Conservation (phyloP, 2,329 filamentous ascomycete genomes). For the Paracoccidioides lutzii region DNA sequence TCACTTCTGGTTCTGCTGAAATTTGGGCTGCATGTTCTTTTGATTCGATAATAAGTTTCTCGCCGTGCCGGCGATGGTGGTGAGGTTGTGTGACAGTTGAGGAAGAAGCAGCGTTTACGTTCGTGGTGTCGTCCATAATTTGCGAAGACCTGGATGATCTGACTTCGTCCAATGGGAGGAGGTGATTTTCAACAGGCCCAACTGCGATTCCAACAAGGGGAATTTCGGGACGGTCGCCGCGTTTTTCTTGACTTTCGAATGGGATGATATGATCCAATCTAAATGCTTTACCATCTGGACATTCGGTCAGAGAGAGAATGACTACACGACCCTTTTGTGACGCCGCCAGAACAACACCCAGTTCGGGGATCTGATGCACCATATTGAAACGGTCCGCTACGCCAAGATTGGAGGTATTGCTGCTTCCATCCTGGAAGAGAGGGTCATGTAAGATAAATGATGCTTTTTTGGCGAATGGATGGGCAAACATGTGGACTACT, state of each 20-base stretch:
- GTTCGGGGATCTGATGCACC: slow-evolving; percentile 44
- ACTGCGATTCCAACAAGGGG: slow-evolving; percentile 44
- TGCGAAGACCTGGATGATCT: slow-evolving; percentile 12
- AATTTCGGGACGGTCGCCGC: slow-evolving; percentile 29
- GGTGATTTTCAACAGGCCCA: slow-evolving; percentile 43
- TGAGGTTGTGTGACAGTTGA: background rate
- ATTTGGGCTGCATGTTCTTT: too few relatives aligned
- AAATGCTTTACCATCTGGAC: slow-evolving; percentile 25
- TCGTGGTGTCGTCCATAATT: background rate
- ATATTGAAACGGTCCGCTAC: slow-evolving; percentile 43
- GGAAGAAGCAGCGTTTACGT: background rate
- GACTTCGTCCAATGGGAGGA: slow-evolving; percentile 24
- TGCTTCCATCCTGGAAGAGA: slow-evolving; percentile 19
- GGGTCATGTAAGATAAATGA: slow-evolving; percentile 21
- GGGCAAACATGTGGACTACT: slow-evolving; percentile 26
- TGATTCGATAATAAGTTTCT: too few relatives aligned
- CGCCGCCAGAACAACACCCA: slow-evolving; percentile 46
- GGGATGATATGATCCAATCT: slow-evolving; percentile 47
- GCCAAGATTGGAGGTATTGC: slow-evolving; percentile 13
- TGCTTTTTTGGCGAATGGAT: slow-evolving; percentile 20
- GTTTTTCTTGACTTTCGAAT: slow-evolving; percentile 36
- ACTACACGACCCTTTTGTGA: slow-evolving; percentile 45
- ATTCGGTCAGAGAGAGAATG: slow-evolving; percentile 40
- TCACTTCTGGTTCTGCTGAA: background rate
- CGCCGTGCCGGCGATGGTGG: background rate